These are phyloP conservation scores for Hyaloscypha hepaticicola DNA, from an alignment of 495 filamentous ascomycete genomes.

Conservation along the genomic window DNA sequence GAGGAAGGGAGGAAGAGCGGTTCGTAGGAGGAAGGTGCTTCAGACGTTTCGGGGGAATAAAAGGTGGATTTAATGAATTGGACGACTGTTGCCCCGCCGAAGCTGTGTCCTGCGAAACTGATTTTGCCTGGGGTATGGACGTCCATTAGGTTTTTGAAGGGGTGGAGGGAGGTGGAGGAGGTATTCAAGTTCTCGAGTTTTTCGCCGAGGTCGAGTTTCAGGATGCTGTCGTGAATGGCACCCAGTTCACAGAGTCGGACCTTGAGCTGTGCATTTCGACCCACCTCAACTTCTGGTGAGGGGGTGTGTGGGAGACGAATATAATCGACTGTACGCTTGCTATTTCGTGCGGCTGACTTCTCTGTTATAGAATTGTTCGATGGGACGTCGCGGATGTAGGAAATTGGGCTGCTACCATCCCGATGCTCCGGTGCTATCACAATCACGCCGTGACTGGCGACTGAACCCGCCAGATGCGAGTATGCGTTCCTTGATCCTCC, in stretches of 20 bases:
- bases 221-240: constrained; percentile 58
- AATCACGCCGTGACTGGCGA: constrained; percentile 73
- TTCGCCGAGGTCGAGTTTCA: constrained; percentile 57
- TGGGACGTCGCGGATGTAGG: constrained; percentile 52
- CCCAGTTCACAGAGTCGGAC: constrained; percentile 73
- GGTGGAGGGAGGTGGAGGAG: constrained; percentile 46
- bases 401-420: constrained; percentile 68
- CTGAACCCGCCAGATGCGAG: constrained; percentile 65
- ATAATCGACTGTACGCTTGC: constrained; percentile 43
- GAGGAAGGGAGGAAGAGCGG: constrained; percentile 51
- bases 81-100: constrained; percentile 67
- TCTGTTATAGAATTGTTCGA: constrained; percentile 37
- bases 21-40: constrained; percentile 30
- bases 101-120: constrained; percentile 71
- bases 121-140: constrained; percentile 68
- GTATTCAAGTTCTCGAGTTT: constrained; percentile 46
- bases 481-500: constrained; percentile 74
- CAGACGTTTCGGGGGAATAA: constrained; percentile 41
- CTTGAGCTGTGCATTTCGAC: constrained; percentile 63
- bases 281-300: constrained; percentile 54
- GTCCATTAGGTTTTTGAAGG: constrained; percentile 56
- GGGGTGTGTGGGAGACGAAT: constrained; percentile 50
- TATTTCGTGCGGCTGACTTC: constrained; percentile 35
- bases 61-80: constrained; percentile 73
- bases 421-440: constrained; percentile 76